Evolutionary conservation across 768 basidiomycete species (phyloP), one percentile per base, ranked within the genome.

Genomic region (Wakefieldia striispora): DNA sequence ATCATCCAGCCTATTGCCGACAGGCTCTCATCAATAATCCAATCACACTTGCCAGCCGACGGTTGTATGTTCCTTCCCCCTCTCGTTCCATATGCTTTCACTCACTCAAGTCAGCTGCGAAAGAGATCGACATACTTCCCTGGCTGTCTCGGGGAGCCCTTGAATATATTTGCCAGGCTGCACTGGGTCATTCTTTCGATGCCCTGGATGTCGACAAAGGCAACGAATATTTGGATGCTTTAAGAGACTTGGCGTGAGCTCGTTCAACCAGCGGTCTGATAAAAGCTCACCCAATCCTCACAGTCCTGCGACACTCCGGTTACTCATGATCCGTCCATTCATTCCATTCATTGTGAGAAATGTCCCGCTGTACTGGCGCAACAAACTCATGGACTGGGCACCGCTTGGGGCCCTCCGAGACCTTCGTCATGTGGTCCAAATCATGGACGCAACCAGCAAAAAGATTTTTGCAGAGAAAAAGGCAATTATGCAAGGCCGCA

Each of bases 151-250:
- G 66, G 1, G 62, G 57, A 7, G 66, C 73, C 20, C 54, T 74
- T 13, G 72, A 74, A 44, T 71, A 70, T 42, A 61, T 73, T 24
- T 64, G 62, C 11, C 65, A 68, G 41, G 68, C 63, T 8, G 59
- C 61, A 3, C 50, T 74, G 0, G 72, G 73, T 0, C 61, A 72
- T 49, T 62, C 60, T 3, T 66, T 74, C 43, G 51, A 66, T 13
- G 64, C 61, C 2, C 50, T 72, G 1, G 59, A 69, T 11, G 19
- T 59, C 4, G 43, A 49, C 17, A 59, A 58, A 20, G 55, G 58
- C 33, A 65, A 60, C 37, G 57, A 58, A 8, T 71, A 71, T 46
- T 9, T 63, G 13, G 52, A 62, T 7, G 65, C 68, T 1, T 59
- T 74, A 19, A 56, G 57, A 31, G 55, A 39, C 16, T 43, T 74